Conservation (phyloP, 495 filamentous ascomycete genomes). For the Cryomyces minteri region DNA sequence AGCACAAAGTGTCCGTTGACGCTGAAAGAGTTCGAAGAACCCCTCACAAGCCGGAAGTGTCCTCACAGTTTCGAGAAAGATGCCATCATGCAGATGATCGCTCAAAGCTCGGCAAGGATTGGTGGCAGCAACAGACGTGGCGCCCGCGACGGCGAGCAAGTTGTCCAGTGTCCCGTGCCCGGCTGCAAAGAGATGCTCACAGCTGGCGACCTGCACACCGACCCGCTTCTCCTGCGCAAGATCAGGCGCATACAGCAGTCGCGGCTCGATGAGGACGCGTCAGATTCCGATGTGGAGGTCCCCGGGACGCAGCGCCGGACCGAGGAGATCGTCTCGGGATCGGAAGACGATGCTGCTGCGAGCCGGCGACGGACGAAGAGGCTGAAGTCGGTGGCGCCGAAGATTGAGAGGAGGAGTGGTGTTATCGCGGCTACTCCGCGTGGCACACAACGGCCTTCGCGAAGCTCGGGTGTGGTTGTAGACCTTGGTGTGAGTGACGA, state of each 20-base stretch:
- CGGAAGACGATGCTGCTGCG: too few relatives aligned
- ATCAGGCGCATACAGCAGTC: slow-evolving; percentile 19
- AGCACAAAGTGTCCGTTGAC: slow-evolving; percentile 73
- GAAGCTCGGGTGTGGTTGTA: too few relatives aligned
- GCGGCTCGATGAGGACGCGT: slow-evolving; percentile 16
- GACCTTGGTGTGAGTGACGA: too few relatives aligned
- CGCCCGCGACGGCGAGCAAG: background rate
- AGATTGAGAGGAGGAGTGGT: too few relatives aligned
- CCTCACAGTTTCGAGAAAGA: slow-evolving; percentile 64
- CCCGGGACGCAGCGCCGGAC: too few relatives aligned
- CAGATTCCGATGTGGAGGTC: too few relatives aligned
- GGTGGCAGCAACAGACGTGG: background rate
- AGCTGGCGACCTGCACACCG: slow-evolving; percentile 17
- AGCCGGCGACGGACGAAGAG: too few relatives aligned
- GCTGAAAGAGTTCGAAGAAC: slow-evolving; percentile 49
- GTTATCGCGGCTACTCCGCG: too few relatives aligned
- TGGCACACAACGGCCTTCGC: too few relatives aligned
- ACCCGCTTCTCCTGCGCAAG: slow-evolving; percentile 20
- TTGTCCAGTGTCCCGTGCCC: slow-evolving; percentile 21
- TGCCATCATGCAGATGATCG: slow-evolving; percentile 44
- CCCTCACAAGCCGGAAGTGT: slow-evolving; percentile 58
- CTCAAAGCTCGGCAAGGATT: slow-evolving; percentile 8
- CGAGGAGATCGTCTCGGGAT: too few relatives aligned
- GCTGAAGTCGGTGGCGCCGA: too few relatives aligned
- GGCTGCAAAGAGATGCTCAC: slow-evolving; percentile 22